Evolutionary conservation across 2,329 filamentous ascomycete species (phyloP), one percentile per base, ranked within the genome.

Genomic region (Sphaerostilbella broomeana): DNA sequence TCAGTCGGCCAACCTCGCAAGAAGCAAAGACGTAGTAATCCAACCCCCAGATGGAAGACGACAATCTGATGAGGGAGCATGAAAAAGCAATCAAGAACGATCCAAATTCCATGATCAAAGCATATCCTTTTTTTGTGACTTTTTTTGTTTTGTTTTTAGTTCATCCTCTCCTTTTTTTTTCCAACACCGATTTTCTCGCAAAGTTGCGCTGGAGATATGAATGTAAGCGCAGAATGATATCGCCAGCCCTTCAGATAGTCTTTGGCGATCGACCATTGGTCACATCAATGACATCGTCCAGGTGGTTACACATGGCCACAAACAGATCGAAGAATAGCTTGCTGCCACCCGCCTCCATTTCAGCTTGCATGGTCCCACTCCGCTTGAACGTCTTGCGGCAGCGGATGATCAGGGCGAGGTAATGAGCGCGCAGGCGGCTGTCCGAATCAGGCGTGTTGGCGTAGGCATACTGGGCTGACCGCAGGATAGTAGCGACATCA

Each of bases 311-410:
- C 83, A 95, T 86, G 57, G 89, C 89, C 61, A 95, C 89, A 65
- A 95, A 97, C 66, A 97, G 73, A 75, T 95, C 89, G 70, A 97
- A 97, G 76, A 92, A 95, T 69, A 95, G 75, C 75, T 89, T 89
- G 68, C 79, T 75, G 58, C 70, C 88, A 63, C 89, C 88, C 65
- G 80, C 80, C 73, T 95, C 86, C 89, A 97, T 95, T 73, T 95
- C 89, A 71, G 85, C 83, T 77, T 95, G 89, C 88, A 95, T 94
- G 66, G 89, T 95, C 68, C 89, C 89, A 72, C 88, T 95, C 68
- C 85, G 81, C 82, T 95, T 95, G 68, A 97, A 95, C 58, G 87
- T 95, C 73, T 88, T 88, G 65, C 90, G 86, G 75, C 86, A 90
- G 72, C 89, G 84, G 73, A 95, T 95, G 67, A 95, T 94, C 67